A percentile compares a stretch with the other conserved stretches of the same genome.
Evolutionary conservation across 2,329 filamentous ascomycete species (phyloP).

Genomic region (Fusarium sp.): DNA sequence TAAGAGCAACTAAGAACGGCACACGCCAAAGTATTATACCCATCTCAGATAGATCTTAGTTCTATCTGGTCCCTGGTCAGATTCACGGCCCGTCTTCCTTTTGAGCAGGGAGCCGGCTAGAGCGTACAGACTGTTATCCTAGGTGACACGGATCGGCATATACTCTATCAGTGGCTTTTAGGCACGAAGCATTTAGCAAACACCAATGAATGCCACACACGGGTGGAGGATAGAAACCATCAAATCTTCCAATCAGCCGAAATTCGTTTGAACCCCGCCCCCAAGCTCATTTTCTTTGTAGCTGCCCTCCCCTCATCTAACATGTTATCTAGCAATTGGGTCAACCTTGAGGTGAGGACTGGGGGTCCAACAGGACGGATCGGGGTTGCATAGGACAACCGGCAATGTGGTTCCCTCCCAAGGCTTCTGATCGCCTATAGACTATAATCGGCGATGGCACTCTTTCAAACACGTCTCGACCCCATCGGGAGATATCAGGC

Average conservation of each 20-base stretch:
- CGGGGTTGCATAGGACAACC: background rate
- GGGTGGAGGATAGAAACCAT: slow-evolving; percentile 25
- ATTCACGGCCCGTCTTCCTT: slow-evolving; percentile 9
- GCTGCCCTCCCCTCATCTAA: slow-evolving; percentile 23
- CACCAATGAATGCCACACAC: slow-evolving; percentile 3
- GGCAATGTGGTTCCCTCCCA: background rate
- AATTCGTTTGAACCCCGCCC: slow-evolving; percentile 18
- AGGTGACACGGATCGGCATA: slow-evolving; percentile 11
- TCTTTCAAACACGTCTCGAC: background rate
- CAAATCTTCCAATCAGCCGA: background rate
- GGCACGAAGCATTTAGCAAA: background rate
- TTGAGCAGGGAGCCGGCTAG: background rate
- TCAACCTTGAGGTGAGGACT: background rate
- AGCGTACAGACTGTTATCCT: background rate
- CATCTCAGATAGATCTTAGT: background rate
- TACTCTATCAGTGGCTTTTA: background rate
- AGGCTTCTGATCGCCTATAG: background rate
- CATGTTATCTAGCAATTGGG: background rate
- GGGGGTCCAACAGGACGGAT: background rate
- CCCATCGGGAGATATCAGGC: background rate
- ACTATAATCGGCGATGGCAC: background rate
- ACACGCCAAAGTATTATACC: slow-evolving; percentile 25
- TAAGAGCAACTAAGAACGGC: background rate
- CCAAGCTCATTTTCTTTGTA: background rate
- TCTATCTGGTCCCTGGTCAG: slow-evolving; percentile 2